These are phyloP conservation scores for Daldinia sp. DNA, from an alignment of 2,329 filamentous ascomycete species.

Conservation along the genomic window DNA sequence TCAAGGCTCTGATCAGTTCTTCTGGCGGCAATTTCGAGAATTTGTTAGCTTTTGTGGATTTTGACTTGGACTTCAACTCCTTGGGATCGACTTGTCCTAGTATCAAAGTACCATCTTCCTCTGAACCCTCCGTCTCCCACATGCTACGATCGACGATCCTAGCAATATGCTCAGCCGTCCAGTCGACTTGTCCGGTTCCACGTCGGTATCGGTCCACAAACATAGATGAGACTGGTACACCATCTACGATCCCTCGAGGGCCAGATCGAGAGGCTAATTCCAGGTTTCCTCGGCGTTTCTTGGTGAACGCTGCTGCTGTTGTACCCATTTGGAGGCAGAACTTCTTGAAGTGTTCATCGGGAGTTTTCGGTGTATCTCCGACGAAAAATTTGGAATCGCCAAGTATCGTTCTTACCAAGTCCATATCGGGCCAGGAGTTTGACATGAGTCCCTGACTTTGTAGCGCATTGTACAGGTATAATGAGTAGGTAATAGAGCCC, in stretches of 20 bases:
- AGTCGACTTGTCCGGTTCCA: conserved; percentile 43
- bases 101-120: conserved; percentile 36
- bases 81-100: conserved; percentile 36
- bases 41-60: conserved; percentile 25
- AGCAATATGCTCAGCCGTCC: conserved; percentile 53
- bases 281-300: conserved; percentile 9
- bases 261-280: conserved; percentile 28
- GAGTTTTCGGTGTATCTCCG: conserved; percentile 47
- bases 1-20: conserved; percentile 52
- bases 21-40: conserved; percentile 18
- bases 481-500: conserved; percentile 54
- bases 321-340: conserved; percentile 56
- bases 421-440: not conserved
- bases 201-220: conserved; percentile 54
- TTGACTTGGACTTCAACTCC: conserved; percentile 22
- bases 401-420: not conserved
- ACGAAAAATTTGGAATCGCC: not conserved
- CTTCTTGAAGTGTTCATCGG: conserved; percentile 53
- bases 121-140: conserved; percentile 44
- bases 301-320: conserved; percentile 50
- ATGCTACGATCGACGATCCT: conserved; percentile 52
- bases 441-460: conserved; percentile 39
- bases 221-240: conserved; percentile 52
- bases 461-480: conserved; percentile 59
- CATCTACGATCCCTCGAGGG: conserved; percentile 50